phyloP scores from a whole-genome alignment of 148 eudicot genomes.

The Rhododendron ovatum region DNA sequence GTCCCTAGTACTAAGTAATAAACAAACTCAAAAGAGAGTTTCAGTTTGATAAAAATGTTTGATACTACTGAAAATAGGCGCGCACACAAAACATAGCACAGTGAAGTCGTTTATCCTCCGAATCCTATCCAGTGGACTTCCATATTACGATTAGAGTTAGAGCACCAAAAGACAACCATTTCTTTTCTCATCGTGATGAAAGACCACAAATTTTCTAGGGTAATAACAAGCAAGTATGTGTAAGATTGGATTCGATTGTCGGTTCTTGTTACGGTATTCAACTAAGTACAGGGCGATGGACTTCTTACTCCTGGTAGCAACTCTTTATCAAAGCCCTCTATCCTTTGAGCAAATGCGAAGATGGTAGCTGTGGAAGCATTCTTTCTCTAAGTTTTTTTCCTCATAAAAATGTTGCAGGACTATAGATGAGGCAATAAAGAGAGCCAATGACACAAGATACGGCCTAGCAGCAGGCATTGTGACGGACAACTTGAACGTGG shows the following conservation, averaged over 20 bases:
- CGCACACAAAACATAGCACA: too few relatives aligned
- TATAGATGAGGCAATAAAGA: slow-evolving; percentile 59
- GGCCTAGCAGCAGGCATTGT: slow-evolving; percentile 78
- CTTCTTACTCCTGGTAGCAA: neutral
- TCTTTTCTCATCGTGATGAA: too few relatives aligned
- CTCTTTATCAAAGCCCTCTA: neutral
- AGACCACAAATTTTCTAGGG: neutral
- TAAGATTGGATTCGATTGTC: neutral
- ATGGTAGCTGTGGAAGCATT: neutral
- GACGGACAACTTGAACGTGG: slow-evolving; percentile 62
- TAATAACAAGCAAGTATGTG: neutral
- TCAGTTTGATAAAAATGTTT: neutral
- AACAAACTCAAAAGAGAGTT: neutral
- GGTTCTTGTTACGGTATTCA: neutral
- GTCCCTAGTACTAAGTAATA: neutral
- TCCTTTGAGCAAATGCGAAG: neutral
- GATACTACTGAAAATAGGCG: neutral
- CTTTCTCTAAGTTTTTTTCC: neutral
- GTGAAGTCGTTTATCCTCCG: too few relatives aligned
- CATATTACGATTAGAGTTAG: too few relatives aligned
- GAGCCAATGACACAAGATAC: slow-evolving; percentile 59
- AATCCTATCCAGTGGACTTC: too few relatives aligned
- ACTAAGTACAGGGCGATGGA: neutral
- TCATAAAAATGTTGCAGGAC: slow-evolving; percentile 35
- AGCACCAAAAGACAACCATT: too few relatives aligned